Percentiles rank a stretch among this genome's conserved stretches.
Evolutionary conservation across 1,139 yeast species (phyloP).

Genomic region (Debaryomyces coudertii): DNA sequence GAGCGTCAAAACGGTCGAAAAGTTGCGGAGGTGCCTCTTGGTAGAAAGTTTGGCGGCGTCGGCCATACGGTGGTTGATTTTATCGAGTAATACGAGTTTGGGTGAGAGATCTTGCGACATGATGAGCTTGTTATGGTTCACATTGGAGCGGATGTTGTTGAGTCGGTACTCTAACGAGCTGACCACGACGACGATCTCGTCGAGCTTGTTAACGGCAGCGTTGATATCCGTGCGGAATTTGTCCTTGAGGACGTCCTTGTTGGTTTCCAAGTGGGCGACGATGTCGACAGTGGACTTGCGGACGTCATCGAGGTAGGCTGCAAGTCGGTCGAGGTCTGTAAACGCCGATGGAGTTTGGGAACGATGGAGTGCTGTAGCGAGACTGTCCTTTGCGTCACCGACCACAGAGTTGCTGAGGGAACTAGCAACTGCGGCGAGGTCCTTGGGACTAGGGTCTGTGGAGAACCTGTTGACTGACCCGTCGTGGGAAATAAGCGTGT

Average conservation of each 20-base stretch:
- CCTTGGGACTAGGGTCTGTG: neutral
- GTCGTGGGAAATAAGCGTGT: slow-evolving; percentile 21
- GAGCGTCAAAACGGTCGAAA: slow-evolving; percentile 25
- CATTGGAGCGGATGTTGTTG: slow-evolving; percentile 25
- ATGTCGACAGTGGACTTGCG: slow-evolving; percentile 16
- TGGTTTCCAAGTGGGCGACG: slow-evolving; percentile 18
- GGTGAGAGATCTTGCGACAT: slow-evolving; percentile 33
- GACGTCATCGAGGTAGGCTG: slow-evolving; percentile 15
- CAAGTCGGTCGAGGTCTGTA: slow-evolving; percentile 11
- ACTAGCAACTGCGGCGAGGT: neutral
- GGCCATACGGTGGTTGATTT: slow-evolving; percentile 31
- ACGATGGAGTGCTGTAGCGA: neutral
- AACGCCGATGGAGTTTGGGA: neutral
- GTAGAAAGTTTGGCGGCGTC: slow-evolving; percentile 31
- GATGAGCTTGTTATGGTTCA: slow-evolving; percentile 30
- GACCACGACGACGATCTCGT: slow-evolving; percentile 31
- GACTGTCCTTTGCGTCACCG: slow-evolving; percentile 18
- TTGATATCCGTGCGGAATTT: slow-evolving; percentile 32
- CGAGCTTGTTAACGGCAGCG: slow-evolving; percentile 31
- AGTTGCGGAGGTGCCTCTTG: slow-evolving; percentile 32
- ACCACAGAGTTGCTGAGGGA: neutral
- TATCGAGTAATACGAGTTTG: slow-evolving; percentile 38
- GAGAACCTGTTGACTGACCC: too few relatives aligned
- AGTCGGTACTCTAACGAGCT: slow-evolving; percentile 33
- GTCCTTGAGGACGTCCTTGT: slow-evolving; percentile 22